Base-by-base conservation (phyloP, 805 yeast genomes). In the Jamesozyma lodderae region DNA sequence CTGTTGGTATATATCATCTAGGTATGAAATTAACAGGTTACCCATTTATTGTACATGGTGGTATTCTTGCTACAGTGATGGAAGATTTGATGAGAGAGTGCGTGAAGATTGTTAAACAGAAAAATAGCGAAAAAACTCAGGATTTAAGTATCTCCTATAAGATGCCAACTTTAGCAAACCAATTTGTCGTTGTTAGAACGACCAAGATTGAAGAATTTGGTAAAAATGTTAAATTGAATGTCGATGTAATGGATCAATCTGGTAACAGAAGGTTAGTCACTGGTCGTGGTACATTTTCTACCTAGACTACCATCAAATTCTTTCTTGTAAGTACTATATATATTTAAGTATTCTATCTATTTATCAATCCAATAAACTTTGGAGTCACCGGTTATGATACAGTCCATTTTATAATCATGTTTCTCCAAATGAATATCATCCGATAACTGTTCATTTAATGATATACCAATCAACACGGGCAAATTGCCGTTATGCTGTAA, bases 1-100 rank as follows among this genome's bases (percentile, higher is more conserved):
- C 80, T 0, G 68, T 82, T 1, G 72, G 85, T 0, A 69, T 86
- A 5, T 67, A 84, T 19, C 94, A 85, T 54, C 68, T 81, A 37
- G 96, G 96, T 0, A 75, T 79, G 52, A 72, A 72, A 43, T 59
- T 87, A 16, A 78, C 90, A 31, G 96, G 96, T 1, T 87, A 81
- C 55, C 96, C 96, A 2, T 79, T 84, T 49, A 62, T 88, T 15
- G 72, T 85, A 3, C 96, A 87, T 55, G 96, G 96, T 3, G 96
- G 96, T 0, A 73, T 88, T 21, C 56, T 87, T 22, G 94, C 88
- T 7, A 79, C 94, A 0, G 63, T 87, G 1, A 62, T 86, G 38
- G 92, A 85, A 52, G 95, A 87, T 48, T 70, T 81, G 6, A 71
- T 79, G 62, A 77, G 78, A 46, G 68, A 79, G 37, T 65, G 70